Conservation (phyloP, 1,284 basidiomycete genomes). For the Schizopora paradoxa region DNA sequence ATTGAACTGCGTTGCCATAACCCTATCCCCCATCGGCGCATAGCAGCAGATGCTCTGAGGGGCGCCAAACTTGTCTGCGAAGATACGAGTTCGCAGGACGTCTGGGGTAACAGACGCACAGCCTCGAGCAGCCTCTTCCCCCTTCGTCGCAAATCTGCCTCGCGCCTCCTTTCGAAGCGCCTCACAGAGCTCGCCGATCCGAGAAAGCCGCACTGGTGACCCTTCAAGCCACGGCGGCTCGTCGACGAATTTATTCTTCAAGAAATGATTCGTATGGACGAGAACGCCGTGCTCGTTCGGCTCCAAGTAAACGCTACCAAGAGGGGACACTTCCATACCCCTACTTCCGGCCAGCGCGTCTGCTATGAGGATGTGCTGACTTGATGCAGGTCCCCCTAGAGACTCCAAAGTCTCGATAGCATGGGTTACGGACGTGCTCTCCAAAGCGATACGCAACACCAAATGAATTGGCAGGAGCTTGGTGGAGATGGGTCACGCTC, state of each 20-base stretch:
- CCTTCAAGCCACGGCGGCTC: slow-evolving; percentile 31
- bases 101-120: slow-evolving; percentile 19
- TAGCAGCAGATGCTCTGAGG: slow-evolving; percentile 32
- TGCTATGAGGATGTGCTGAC: slow-evolving; percentile 33
- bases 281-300: slow-evolving; percentile 27
- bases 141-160: no score
- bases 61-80: slow-evolving; percentile 28
- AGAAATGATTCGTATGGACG: slow-evolving; percentile 34
- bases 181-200: slow-evolving; percentile 25
- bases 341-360: slow-evolving; percentile 24
- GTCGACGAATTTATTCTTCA: slow-evolving; percentile 29
- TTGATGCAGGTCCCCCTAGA: slow-evolving; percentile 31
- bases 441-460: slow-evolving; percentile 30
- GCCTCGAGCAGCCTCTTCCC: slow-evolving; percentile 13
- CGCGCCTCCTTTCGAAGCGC: slow-evolving; percentile 20
- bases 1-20: slow-evolving; percentile 32
- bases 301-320: slow-evolving; percentile 24
- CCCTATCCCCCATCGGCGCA: slow-evolving; percentile 18
- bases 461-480: slow-evolving; percentile 31
- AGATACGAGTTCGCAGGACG: slow-evolving; percentile 26
- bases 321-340: slow-evolving; percentile 30
- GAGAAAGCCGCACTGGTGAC: slow-evolving; percentile 28
- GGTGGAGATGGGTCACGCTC: slow-evolving; percentile 28
- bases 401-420: slow-evolving; percentile 27
- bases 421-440: slow-evolving; percentile 25